phyloP scores from a whole-genome alignment of 177 flowering plant genomes.

The Vitis hybrid region DNA sequence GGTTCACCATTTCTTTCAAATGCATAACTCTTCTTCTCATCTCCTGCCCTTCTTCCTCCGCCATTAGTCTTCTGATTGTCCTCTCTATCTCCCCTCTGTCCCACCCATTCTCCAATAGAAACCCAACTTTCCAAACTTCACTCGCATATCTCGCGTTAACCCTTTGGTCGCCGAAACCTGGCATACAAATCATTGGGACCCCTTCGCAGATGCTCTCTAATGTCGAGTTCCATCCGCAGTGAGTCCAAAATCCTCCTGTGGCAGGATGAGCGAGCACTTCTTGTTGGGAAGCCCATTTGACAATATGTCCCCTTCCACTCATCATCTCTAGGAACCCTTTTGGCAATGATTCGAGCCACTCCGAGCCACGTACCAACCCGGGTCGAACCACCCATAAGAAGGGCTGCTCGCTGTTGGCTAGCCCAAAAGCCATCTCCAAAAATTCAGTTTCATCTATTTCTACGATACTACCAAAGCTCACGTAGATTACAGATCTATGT shows the following conservation, averaged over 20 bases:
- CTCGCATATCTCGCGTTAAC: conserved; percentile 36
- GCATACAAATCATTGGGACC: conserved; percentile 44
- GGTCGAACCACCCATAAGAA: conserved; percentile 34
- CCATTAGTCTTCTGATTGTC: conserved; percentile 26
- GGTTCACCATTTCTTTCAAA: conserved; percentile 18
- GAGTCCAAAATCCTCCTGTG: conserved; percentile 26
- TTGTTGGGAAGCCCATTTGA: conserved; percentile 31
- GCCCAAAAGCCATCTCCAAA: conserved; percentile 23
- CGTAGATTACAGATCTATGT: conserved; percentile 21
- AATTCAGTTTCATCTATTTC: conserved; percentile 6
- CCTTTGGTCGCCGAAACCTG: conserved; percentile 29
- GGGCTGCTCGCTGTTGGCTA: conserved; percentile 22
- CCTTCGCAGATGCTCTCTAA: conserved; percentile 49
- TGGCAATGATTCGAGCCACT: conserved; percentile 22
- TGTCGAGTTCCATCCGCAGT: conserved; percentile 43
- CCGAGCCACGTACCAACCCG: conserved; percentile 15
- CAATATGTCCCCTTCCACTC: conserved; percentile 15
- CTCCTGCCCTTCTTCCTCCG: conserved; percentile 24
- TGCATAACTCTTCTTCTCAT: conserved; percentile 13
- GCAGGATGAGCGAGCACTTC: conserved; percentile 27
- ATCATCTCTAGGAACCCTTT: conserved; percentile 17
- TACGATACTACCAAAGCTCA: conserved; percentile 25
- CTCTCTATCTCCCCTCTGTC: conserved; percentile 31
- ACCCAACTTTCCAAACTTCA: conserved; percentile 38
- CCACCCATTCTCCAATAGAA: conserved; percentile 18